These are phyloP conservation scores for Persicaria maculosa DNA, from an alignment of 148 eudicot genomes.

Conservation along the genomic window DNA sequence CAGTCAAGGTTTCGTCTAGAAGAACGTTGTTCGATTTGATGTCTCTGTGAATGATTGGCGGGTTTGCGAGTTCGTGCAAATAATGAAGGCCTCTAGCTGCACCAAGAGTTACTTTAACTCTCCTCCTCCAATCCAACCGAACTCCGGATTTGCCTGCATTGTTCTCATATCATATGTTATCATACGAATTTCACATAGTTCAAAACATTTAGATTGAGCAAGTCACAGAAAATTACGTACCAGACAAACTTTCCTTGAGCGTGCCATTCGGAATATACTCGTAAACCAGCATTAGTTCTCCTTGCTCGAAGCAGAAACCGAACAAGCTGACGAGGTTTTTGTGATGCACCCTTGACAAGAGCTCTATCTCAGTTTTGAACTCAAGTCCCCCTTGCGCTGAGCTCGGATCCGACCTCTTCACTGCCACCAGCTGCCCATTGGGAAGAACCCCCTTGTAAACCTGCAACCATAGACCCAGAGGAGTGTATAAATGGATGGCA, in stretches of 20 bases:
- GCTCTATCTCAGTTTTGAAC: slow-evolving; percentile 91
- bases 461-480: slow-evolving; percentile 33
- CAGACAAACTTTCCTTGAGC: slow-evolving; percentile 66
- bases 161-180: not conserved
- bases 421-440: slow-evolving; percentile 71
- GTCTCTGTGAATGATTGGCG: slow-evolving; percentile 94
- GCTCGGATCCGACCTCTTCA: slow-evolving; percentile 81
- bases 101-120: slow-evolving; percentile 74
- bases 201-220: not conserved
- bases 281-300: slow-evolving; percentile 89
- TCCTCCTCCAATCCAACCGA: slow-evolving; percentile 79
- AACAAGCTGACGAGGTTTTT: slow-evolving; percentile 74
- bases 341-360: slow-evolving; percentile 95
- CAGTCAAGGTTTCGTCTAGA: slow-evolving; percentile 69
- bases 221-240: slow-evolving; percentile 25
- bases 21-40: slow-evolving; percentile 84
- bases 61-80: slow-evolving; percentile 84
- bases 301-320: slow-evolving; percentile 88
- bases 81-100: slow-evolving; percentile 89
- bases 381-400: slow-evolving; percentile 87
- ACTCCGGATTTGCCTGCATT: slow-evolving; percentile 68
- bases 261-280: slow-evolving; percentile 89
- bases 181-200: not conserved
- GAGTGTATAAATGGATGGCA: no score
- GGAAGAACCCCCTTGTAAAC: slow-evolving; percentile 73